Percentiles rank a stretch among this genome's conserved stretches.
These are phyloP conservation scores for Boletus sp. DNA, from an alignment of 768 basidiomycete genomes.

Conservation along the genomic window DNA sequence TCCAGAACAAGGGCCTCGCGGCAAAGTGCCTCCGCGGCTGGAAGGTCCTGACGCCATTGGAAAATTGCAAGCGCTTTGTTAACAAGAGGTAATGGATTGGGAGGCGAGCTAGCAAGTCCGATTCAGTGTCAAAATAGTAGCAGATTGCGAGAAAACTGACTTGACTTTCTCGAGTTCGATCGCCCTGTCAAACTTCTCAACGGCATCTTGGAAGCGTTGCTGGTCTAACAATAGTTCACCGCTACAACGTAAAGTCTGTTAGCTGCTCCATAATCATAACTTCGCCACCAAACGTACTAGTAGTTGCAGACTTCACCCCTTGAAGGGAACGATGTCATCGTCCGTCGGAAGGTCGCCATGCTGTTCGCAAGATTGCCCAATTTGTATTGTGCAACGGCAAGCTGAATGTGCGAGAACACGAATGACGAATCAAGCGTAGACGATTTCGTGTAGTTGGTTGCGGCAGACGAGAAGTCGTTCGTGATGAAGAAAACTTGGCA, in stretches of 20 bases:
- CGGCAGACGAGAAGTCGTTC: slow-evolving; percentile 81
- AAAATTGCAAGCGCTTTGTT: slow-evolving; percentile 97
- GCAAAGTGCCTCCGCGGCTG: slow-evolving; percentile 78
- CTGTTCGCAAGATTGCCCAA: slow-evolving; percentile 68
- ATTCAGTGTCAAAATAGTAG: background rate
- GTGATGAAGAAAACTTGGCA: slow-evolving; percentile 86
- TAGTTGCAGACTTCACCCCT: slow-evolving; percentile 92
- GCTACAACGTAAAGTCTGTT: slow-evolving; percentile 37
- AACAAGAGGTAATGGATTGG: slow-evolving; percentile 89
- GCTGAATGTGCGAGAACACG: slow-evolving; percentile 96
- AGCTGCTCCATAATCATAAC: background rate
- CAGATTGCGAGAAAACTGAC: slow-evolving; percentile 36
- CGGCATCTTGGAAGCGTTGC: slow-evolving; percentile 78
- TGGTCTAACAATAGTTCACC: slow-evolving; percentile 95
- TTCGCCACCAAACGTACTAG: slow-evolving; percentile 55
- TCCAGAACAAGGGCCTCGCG: slow-evolving; percentile 86
- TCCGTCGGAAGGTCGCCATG: slow-evolving; percentile 87
- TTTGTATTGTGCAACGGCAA: slow-evolving; percentile 98
- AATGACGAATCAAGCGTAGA: slow-evolving; percentile 83
- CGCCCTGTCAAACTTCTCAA: slow-evolving; percentile 90
- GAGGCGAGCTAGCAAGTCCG: slow-evolving; percentile 39
- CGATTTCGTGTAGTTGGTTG: slow-evolving; percentile 88
- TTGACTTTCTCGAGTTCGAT: slow-evolving; percentile 82
- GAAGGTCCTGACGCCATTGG: slow-evolving; percentile 93
- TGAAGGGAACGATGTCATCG: slow-evolving; percentile 80